These are phyloP conservation scores for Lactarius tabidus DNA, from an alignment of 768 basidiomycete genomes.

Conservation along the genomic window DNA sequence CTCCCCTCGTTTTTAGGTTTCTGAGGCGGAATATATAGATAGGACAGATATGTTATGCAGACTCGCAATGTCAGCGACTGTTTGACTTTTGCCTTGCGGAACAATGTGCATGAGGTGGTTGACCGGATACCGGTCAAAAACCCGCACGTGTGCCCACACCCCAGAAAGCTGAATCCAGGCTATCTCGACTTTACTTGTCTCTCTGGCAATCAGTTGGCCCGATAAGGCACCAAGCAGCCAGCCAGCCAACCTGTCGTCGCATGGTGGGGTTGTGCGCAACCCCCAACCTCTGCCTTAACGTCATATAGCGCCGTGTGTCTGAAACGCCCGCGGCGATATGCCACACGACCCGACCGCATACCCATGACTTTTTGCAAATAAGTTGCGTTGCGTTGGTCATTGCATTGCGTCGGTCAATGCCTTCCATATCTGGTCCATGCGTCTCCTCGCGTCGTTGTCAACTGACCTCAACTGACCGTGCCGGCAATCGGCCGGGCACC, in stretches of 20 bases:
- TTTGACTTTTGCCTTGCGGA: neutral
- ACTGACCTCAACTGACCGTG: neutral
- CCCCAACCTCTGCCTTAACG: neutral
- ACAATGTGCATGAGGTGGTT: neutral
- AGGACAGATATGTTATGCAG: neutral
- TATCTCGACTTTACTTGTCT: neutral
- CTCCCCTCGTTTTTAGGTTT: neutral
- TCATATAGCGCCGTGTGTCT: neutral
- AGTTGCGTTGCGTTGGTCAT: neutral
- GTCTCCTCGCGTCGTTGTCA: neutral
- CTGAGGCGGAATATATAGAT: neutral
- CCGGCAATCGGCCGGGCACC: neutral
- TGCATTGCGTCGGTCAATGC: neutral
- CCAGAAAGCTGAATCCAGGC: neutral
- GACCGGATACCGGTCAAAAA: neutral
- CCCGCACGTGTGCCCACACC: neutral
- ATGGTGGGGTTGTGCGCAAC: neutral
- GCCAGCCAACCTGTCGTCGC: neutral
- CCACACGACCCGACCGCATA: neutral
- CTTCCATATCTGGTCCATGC: neutral
- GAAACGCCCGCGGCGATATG: neutral
- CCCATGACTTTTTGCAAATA: neutral
- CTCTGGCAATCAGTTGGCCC: neutral
- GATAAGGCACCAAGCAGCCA: neutral
- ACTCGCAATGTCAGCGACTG: neutral